Conservation (phyloP, 345 rosid genomes). For the Citropsis articulata region DNA sequence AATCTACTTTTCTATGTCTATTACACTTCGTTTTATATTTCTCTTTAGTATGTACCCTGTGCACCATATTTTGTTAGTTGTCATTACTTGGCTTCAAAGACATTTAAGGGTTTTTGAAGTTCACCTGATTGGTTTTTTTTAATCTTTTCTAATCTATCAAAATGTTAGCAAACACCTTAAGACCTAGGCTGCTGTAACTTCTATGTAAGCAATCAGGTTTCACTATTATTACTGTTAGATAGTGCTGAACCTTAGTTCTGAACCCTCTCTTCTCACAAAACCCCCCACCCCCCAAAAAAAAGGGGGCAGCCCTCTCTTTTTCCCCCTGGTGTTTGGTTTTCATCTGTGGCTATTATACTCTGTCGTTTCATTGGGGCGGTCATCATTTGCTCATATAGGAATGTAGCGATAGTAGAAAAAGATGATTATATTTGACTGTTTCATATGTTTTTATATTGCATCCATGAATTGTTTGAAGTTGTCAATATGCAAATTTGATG, state of each 20-base stretch:
- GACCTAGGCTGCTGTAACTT: not conserved
- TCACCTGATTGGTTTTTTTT: not conserved
- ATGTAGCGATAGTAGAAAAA: not conserved
- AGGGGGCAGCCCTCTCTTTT: too few relatives aligned
- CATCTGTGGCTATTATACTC: not conserved
- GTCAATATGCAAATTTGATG: not conserved
- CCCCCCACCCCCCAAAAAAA: too few relatives aligned
- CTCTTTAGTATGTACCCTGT: not conserved
- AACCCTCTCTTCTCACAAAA: too few relatives aligned
- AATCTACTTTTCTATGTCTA: not conserved
- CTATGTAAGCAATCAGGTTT: not conserved
- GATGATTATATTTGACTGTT: not conserved
- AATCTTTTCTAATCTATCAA: not conserved
- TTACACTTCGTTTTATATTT: slow-evolving; percentile 5
- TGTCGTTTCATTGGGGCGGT: not conserved
- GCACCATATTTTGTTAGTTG: not conserved
- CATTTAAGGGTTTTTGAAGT: not conserved
- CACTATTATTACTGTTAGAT: not conserved
- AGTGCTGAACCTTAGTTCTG: not conserved
- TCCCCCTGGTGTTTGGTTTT: not conserved
- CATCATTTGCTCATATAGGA: not conserved
- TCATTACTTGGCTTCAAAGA: not conserved
- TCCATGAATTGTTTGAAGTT: not conserved
- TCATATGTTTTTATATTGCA: not conserved
- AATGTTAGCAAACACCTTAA: not conserved